A percentile compares a stretch with the other conserved stretches of the same genome.
Conservation (phyloP, 176 grass and related monocot species). For the Lolium perenne region DNA sequence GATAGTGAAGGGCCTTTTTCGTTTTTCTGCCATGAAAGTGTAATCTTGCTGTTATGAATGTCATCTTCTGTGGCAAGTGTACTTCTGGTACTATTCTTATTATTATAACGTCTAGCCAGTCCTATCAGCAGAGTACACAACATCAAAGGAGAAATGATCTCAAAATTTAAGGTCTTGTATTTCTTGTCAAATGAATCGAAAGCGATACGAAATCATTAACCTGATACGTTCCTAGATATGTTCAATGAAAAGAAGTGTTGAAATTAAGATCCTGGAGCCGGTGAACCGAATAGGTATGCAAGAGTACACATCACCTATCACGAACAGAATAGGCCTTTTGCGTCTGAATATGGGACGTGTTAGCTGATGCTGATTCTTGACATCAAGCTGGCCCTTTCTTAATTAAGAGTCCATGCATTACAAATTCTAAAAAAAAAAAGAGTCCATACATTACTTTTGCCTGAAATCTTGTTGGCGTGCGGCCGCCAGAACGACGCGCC, state of each 20-base stretch:
- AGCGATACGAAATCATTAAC: background rate
- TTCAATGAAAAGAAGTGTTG: background rate
- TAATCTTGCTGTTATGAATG: constrained; percentile 5
- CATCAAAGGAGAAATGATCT: background rate
- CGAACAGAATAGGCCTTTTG: background rate
- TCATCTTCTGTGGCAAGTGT: background rate
- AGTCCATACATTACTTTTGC: too few species aligned
- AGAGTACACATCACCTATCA: background rate
- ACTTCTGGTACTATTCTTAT: background rate
- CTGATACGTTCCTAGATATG: background rate
- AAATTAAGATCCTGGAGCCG: too few species aligned
- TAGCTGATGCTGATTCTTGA: background rate
- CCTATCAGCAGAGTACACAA: background rate
- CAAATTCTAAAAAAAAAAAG: too few species aligned
- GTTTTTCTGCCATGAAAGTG: constrained; percentile 32
- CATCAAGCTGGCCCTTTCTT: too few species aligned
- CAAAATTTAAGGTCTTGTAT: background rate
- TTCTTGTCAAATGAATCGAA: background rate
- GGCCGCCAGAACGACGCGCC: too few species aligned
- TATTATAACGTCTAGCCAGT: background rate
- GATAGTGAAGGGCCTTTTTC: constrained; percentile 44
- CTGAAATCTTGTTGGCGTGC: too few species aligned
- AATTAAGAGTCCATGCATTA: too few species aligned
- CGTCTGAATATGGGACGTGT: background rate
- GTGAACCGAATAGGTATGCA: background rate